Percentiles rank a stretch among this genome's conserved stretches.
These are phyloP conservation scores for Lipomyces yarrowii DNA, from an alignment of 1,139 yeast species.

Conservation along the genomic window DNA sequence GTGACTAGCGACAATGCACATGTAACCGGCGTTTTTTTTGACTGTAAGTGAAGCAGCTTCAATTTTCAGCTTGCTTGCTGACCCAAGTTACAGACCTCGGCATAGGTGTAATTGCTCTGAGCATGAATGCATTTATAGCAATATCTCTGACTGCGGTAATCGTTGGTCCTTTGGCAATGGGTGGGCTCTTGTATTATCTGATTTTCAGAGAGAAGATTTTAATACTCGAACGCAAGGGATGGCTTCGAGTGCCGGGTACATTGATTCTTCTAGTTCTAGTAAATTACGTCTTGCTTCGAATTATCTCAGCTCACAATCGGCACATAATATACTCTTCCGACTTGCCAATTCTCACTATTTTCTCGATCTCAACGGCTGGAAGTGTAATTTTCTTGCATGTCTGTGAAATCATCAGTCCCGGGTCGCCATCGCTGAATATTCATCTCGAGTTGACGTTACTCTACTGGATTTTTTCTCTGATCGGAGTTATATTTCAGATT, in stretches of 20 bases:
- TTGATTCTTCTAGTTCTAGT: slow-evolving; percentile 18
- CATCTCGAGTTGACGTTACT: slow-evolving; percentile 15
- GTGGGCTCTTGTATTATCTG: slow-evolving; percentile 9
- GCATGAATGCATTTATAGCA: slow-evolving; percentile 52
- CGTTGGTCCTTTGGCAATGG: slow-evolving; percentile 52
- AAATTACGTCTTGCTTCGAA: slow-evolving; percentile 4
- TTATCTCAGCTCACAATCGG: slow-evolving; percentile 13
- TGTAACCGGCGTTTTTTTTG: slow-evolving; percentile 46
- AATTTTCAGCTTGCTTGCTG: not conserved
- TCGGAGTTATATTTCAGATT: slow-evolving; percentile 12
- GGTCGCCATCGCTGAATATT: slow-evolving; percentile 7
- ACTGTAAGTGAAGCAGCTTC: slow-evolving; percentile 1
- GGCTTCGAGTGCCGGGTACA: slow-evolving; percentile 30
- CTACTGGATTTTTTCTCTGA: slow-evolving; percentile 27
- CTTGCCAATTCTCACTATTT: slow-evolving; percentile 28
- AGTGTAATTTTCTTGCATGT: slow-evolving; percentile 9
- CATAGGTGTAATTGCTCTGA: slow-evolving; percentile 53
- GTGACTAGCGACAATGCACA: slow-evolving; percentile 33
- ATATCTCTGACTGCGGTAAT: slow-evolving; percentile 56
- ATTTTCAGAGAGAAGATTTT: slow-evolving; percentile 6
- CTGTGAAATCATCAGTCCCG: slow-evolving; percentile 19
- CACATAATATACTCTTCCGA: slow-evolving; percentile 31
- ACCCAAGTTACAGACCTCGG: slow-evolving; percentile 46
- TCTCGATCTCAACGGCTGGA: slow-evolving; percentile 7
- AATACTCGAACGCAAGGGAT: slow-evolving; percentile 25